Percentiles rank a stretch among this genome's conserved stretches.
phyloP scores from a whole-genome alignment of 1,284 basidiomycete species.

The Cryptococcus sp. region DNA sequence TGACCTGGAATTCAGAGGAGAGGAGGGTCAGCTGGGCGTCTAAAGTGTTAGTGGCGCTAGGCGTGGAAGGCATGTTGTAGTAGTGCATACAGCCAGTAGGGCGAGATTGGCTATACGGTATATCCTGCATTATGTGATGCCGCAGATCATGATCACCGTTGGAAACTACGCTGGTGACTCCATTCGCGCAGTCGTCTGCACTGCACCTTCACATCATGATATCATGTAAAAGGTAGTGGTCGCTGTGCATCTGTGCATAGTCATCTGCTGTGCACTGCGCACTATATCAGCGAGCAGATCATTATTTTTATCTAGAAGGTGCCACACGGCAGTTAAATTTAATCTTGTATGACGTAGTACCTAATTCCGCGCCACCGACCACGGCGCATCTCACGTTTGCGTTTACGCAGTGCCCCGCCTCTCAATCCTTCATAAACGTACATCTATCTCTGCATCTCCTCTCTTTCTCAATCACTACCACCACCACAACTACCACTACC shows the following conservation, averaged over 20 bases:
- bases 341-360: no score
- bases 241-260: no score
- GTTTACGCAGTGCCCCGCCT: not conserved
- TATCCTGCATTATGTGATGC: no score
- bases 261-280: no score
- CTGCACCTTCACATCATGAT: no score
- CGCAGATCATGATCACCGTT: not conserved
- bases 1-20: constrained; percentile 56
- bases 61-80: constrained; percentile 53
- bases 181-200: not conserved
- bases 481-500: constrained; percentile 5
- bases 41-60: constrained; percentile 61
- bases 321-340: no score
- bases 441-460: not conserved
- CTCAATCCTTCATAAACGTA: not conserved
- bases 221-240: no score
- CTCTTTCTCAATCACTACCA: not conserved
- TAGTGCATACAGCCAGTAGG: not conserved
- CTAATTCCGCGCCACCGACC: no score
- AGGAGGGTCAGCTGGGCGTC: constrained; percentile 71
- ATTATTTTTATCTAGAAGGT: no score
- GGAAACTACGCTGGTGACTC: not conserved
- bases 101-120: no score
- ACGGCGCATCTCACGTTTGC: no score
- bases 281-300: no score